Base-by-base conservation (phyloP, 371 early-diverging fungal genomes). In the Capillidium rhysosporum region DNA sequence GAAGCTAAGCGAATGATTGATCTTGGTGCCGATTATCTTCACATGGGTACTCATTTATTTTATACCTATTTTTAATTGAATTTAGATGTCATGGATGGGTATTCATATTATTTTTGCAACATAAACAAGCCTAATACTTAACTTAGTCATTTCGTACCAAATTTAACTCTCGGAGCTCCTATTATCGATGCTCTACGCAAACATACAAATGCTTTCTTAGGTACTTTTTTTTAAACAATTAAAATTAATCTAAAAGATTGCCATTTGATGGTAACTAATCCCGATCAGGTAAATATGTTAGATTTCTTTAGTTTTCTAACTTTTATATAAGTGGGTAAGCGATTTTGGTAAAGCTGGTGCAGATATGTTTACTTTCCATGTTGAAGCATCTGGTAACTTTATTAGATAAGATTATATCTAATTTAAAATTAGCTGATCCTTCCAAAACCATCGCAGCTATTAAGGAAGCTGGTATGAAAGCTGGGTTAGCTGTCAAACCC, bases 311-410 rank as follows among this genome's bases (percentile, higher is more conserved):
- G 5, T 25, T 39, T 58, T 40, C 2, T 46, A n/a, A 21, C 16
- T 8, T 8, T 41, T 40, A 14, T 39, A 16, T 38, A 66, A 82
- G 69, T 95, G 95, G 98, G 84, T 94, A 8, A 77, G 85, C 40
- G 92, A 92, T 61, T 92, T 90, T 65, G 89, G 90, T 5, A 77
- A 79, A 53, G 93, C 93, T 3, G 95, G 95, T n/a, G 92, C 93
- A 16, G 68, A 76, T 48, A 69, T 80, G 68, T 91, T 80, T 63
- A 86, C 86, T 43, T 95, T 97, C 69, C 98, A 97, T 66, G 72
- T 86, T 52, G 98, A 97, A 62, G 92, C 92, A 0, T 82, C 92
- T 8, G 52, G 77, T 75, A 64, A 40, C 34, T 54, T 26, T 38
- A 5, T 18, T 14, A 30, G 8, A 16, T 16, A 16, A 16, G 14